Evolutionary conservation across 257 asterid genomes (phyloP), one percentile per base, ranked within the genome.

Genomic region (Primulina eburnea): DNA sequence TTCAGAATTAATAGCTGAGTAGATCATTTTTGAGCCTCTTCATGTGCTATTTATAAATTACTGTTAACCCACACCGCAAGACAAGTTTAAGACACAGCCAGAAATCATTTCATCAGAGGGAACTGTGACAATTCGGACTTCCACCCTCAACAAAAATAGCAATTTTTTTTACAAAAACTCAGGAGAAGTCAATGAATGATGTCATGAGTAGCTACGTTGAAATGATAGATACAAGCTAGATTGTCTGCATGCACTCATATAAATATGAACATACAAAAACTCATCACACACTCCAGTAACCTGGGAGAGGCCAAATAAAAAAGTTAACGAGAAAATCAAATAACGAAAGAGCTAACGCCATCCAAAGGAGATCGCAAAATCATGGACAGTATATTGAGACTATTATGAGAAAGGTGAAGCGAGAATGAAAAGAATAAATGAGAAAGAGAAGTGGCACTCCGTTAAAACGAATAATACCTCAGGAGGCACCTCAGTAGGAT

Each of bases 401-500:
- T 60, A 69, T 53, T 26, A 66, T 60, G 70, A 16, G 63, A 59
- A 64, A 26, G 26, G 69, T 40, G 53, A 30, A 52, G 16, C 34
- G 38, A 53, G 11, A 57, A 57, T 28, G 32, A 26, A 73, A 26
- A 65, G 63, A 65, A 62, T 64, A 52, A 60, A 43, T 60, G 68
- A 62, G 16, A 43, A 61, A 50, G 56, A n/a, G 18, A 47, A 20
- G 8, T 65, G 37, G 64, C 57, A 73, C 53, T 56, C 20, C 28
- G 63, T 4, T 75, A 62, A 43, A 61, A 76, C 60, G 60, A 38
- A 64, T 68, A 66, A 73, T 90, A 91, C 99, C 98, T 91, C 99
- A 38, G 95, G 98, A 50, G 98, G 98, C 73, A 87, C 84, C 80
- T 79, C 85, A 60, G 78, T 82, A n/a, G 85, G 91, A 77, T 82